Evolutionary conservation across 805 yeast species (phyloP), one percentile per base, ranked within the genome.

Genomic region (Saturnispora kantuleensis): DNA sequence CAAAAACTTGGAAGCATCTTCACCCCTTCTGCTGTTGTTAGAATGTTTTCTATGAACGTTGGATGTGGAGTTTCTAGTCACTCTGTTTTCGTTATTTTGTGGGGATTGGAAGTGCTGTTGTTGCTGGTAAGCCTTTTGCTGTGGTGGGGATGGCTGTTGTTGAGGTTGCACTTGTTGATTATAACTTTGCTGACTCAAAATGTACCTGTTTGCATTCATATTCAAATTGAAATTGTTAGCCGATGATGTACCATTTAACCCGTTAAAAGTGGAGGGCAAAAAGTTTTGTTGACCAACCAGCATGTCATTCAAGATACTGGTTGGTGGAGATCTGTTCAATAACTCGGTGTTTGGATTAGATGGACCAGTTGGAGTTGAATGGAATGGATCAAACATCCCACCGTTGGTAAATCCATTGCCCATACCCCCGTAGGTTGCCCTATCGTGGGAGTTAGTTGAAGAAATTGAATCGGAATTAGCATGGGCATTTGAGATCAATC

Each of bases 1-100:
- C 35, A 76, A 70, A 53, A 78, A 84, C 57, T 76, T 77, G 5
- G 85, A 66, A 2, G 84, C 84, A 56, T 83, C 90, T 51, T 82
- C 90, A 30, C 78, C 78, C 31, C 65, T 60, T 42, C 60, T 55
- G 42, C 56, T 60, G 28, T 42, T 42, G 39, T 56, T 59, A 4
- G 65, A 50, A 39, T 60, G 65, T 36, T 61, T 62, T 49, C 66
- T 52, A 43, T 62, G 66, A 38, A 62, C 55, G 47, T 60, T 60
- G 11, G 66, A 63, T 30, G 66, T 60, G 10, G 63, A 51, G 29
- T 38, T 42, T 42, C 45, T 37, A 18, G n/a, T 31, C 30, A n/a
- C 43, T 47, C 41, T 47, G 29, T 37, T 32, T 28, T 44, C 46
- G 18, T 30, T 39, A 42, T 44, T 44, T 39, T 49, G 48, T 15